phyloP scores from a whole-genome alignment of 2,329 filamentous ascomycete species.

The Colletotrichum sp. region DNA sequence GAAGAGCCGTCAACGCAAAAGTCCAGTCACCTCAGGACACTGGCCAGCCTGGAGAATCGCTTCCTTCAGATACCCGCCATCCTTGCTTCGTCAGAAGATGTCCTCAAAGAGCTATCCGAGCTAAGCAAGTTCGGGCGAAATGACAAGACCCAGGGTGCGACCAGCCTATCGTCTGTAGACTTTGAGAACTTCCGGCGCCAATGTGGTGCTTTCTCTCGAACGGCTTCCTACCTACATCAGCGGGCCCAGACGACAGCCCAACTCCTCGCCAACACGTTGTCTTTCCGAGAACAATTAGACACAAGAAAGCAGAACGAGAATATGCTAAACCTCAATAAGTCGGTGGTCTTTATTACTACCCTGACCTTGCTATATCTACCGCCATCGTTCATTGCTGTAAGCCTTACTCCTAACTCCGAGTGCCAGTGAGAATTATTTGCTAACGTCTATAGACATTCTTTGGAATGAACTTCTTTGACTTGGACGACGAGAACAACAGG shows the following conservation, averaged over 20 bases:
- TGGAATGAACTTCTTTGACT: constrained; percentile 45
- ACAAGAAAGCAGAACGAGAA: constrained; percentile 34
- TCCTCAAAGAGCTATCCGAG: constrained; percentile 8
- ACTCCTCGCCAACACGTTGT: constrained; percentile 30
- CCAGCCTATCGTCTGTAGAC: not conserved
- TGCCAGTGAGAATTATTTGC: not conserved
- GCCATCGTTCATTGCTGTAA: constrained; percentile 39
- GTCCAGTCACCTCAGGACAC: not conserved
- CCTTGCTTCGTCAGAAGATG: not conserved
- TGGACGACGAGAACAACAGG: constrained; percentile 29
- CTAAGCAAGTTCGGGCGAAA: not conserved
- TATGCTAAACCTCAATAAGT: constrained; percentile 35
- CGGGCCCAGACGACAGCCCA: constrained; percentile 29
- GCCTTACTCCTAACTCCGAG: not conserved
- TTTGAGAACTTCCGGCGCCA: constrained; percentile 20
- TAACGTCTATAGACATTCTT: constrained; percentile 35
- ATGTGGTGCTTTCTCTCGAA: constrained; percentile 22
- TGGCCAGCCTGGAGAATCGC: not conserved
- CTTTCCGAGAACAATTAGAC: constrained; percentile 32
- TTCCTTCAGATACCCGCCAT: not conserved
- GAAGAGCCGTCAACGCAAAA: not conserved
- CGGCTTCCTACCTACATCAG: constrained; percentile 26
- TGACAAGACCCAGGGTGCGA: not conserved
- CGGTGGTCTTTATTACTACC: constrained; percentile 34
- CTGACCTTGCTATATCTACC: constrained; percentile 35